Evolutionary conservation across 2,329 filamentous ascomycete species (phyloP).

Genomic region (Colletotrichum eleusines): DNA sequence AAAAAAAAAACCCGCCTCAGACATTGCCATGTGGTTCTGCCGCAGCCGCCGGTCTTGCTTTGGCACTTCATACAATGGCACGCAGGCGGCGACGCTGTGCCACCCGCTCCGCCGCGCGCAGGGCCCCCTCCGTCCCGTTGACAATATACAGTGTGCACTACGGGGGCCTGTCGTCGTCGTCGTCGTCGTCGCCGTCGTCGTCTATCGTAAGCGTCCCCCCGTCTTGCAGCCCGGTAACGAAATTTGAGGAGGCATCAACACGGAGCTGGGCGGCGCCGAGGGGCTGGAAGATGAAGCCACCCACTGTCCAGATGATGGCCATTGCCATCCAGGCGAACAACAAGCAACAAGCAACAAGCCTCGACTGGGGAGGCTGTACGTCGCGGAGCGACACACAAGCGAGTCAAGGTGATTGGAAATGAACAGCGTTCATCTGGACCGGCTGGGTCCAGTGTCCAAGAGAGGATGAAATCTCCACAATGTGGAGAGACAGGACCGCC

Average conservation of each 20-base stretch:
- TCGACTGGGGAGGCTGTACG: conserved; percentile 32
- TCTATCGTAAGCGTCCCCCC: background rate
- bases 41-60: background rate
- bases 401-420: conserved; percentile 40
- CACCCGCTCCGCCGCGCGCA: conserved; percentile 27
- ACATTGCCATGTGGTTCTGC: conserved; percentile 39
- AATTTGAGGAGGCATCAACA: background rate
- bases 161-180: conserved; percentile 8
- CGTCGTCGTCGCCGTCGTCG: too few species aligned
- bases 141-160: conserved; percentile 9
- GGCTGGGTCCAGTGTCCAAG: conserved; percentile 16
- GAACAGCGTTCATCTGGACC: conserved; percentile 38
- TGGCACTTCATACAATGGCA: conserved; percentile 24
- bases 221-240: background rate
- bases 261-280: background rate
- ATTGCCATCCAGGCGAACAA: conserved; percentile 18
- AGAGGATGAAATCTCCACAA: conserved; percentile 25
- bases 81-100: conserved; percentile 32
- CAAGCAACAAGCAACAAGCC: conserved; percentile 22
- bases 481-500: conserved; percentile 19
- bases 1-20: conserved; percentile 13
- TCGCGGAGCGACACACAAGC: conserved; percentile 21
- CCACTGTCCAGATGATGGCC: conserved; percentile 3
- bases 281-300: conserved; percentile 6
- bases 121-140: background rate